Evolutionary conservation across 164 flowering plant species (phyloP).

Genomic region (Houttuynia cordata): DNA sequence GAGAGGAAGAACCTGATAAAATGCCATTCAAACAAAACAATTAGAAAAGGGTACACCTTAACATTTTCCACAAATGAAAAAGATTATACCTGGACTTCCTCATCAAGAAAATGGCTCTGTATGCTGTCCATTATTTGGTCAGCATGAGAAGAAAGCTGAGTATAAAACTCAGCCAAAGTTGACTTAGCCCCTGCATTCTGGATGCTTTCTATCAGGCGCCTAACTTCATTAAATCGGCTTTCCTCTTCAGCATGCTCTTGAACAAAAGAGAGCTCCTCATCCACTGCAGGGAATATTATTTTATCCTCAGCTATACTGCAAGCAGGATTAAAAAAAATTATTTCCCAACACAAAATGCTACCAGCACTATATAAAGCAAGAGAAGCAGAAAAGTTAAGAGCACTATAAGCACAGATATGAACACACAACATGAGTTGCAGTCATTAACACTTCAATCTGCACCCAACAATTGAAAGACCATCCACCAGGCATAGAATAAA

Average conservation of each 20-base stretch:
- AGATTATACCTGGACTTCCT: constrained; percentile 69
- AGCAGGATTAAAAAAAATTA: constrained; percentile 6
- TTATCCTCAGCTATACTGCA: constrained; percentile 96
- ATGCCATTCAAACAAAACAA: background rate
- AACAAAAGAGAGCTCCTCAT: constrained; percentile 66
- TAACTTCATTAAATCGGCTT: constrained; percentile 62
- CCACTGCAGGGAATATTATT: constrained; percentile 92
- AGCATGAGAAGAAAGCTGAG: constrained; percentile 67
- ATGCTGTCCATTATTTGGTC: constrained; percentile 74
- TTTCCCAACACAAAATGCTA: background rate
- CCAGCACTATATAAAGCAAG: background rate
- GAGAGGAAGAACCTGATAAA: constrained; percentile 74
- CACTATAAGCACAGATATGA: background rate
- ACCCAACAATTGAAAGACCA: background rate
- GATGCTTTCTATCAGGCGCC: constrained; percentile 75
- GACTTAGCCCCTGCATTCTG: constrained; percentile 62
- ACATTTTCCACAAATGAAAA: constrained; percentile 1
- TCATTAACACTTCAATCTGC: too few relatives aligned
- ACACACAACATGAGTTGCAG: background rate
- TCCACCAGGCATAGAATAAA: too few relatives aligned
- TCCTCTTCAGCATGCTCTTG: constrained; percentile 92
- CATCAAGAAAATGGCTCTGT: constrained; percentile 67
- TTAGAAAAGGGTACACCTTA: background rate
- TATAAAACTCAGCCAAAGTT: constrained; percentile 56
- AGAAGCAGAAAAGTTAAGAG: background rate